Base-by-base conservation (phyloP, 1,284 basidiomycete genomes). In the Rhodotorula sp. region DNA sequence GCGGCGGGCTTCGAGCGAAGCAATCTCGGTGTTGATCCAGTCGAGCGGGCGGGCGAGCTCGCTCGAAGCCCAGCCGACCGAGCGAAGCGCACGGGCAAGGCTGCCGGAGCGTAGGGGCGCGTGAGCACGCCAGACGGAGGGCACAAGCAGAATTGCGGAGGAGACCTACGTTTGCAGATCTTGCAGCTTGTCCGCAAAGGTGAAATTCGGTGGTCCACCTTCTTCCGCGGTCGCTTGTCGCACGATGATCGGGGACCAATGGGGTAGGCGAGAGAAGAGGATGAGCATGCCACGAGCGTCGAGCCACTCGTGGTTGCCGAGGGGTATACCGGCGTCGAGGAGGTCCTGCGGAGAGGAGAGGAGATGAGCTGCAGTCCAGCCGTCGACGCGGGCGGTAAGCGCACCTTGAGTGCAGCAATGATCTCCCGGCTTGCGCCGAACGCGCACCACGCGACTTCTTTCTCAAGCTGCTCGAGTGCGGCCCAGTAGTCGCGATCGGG, bases 261-360 rank as follows among this genome's bases (percentile, higher is more conserved):
- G 0, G 7, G 46, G 48, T 27, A 62, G 12, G 10, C 60, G 41
- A 0, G 41, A 27, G 41, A 67, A 67, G 4, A 67, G 46, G 5
- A 67, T 23, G 21, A 52, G 34, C n/a, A 46, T 27, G 2, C 46
- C 23, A 4, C 66, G 54, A 7, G 41, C 9, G 27, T 67, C 66
- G 41, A 67, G 61, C 66, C 66, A 67, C 12, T 52, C 52, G 42
- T 62, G 61, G 41, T 56, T 58, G 13, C 66, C 66, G 42, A 67
- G 61, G 16, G 66, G 55, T 13, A 63, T 27, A 14, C 49, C 66
- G 19, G 41, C 10, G 19, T 49, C 16, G 25, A 67, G 48, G 8
- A 45, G 27, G 16, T 50, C 66, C 61, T 67, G 59, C 45, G 23
- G 23, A 45, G 12, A 4, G 5, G 4, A 25, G 19, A 41, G 45